Percentiles rank a stretch among this genome's conserved stretches.
Conservation (phyloP, 352 stramenopile genomes). For the Pythium coloratum region DNA sequence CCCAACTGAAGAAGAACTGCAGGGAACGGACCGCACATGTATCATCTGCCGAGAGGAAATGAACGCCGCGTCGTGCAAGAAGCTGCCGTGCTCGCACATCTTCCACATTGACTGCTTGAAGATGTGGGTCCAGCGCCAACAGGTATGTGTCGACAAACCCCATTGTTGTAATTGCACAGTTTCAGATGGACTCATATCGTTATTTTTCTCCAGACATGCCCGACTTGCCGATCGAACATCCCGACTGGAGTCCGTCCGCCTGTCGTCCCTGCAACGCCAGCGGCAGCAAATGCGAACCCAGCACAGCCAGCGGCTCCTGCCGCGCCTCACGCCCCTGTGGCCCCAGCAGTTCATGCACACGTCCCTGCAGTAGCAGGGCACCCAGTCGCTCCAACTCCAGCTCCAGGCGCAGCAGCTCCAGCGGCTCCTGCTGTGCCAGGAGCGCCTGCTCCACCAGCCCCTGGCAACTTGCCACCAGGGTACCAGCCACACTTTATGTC, state of each 20-base stretch:
- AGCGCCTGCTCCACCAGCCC: slow-evolving; percentile 7
- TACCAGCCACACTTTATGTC: slow-evolving; percentile 52
- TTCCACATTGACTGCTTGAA: slow-evolving; percentile 98
- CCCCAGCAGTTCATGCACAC: slow-evolving; percentile 11
- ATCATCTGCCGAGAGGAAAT: slow-evolving; percentile 98
- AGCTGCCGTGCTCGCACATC: slow-evolving; percentile 96
- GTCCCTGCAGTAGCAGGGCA: neutral
- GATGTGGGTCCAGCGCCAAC: slow-evolving; percentile 98
- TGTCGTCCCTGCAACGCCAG: slow-evolving; percentile 36
- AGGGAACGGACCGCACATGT: slow-evolving; percentile 91
- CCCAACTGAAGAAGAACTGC: slow-evolving; percentile 93
- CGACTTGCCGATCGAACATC: slow-evolving; percentile 96
- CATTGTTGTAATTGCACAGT: neutral
- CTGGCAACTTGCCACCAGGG: slow-evolving; percentile 22
- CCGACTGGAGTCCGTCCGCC: slow-evolving; percentile 58
- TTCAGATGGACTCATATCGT: neutral
- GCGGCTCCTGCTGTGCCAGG: slow-evolving; percentile 16
- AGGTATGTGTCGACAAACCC: slow-evolving; percentile 37
- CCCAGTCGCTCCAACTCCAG: neutral
- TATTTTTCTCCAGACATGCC: slow-evolving; percentile 77
- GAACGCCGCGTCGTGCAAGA: slow-evolving; percentile 90
- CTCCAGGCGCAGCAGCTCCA: slow-evolving; percentile 3
- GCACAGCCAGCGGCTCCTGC: slow-evolving; percentile 24
- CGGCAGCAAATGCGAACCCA: slow-evolving; percentile 26
- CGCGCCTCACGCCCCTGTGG: slow-evolving; percentile 16